Percentiles rank a stretch among this genome's conserved stretches.
phyloP scores from a whole-genome alignment of 768 basidiomycete species.

The Lactifluus rugatus region DNA sequence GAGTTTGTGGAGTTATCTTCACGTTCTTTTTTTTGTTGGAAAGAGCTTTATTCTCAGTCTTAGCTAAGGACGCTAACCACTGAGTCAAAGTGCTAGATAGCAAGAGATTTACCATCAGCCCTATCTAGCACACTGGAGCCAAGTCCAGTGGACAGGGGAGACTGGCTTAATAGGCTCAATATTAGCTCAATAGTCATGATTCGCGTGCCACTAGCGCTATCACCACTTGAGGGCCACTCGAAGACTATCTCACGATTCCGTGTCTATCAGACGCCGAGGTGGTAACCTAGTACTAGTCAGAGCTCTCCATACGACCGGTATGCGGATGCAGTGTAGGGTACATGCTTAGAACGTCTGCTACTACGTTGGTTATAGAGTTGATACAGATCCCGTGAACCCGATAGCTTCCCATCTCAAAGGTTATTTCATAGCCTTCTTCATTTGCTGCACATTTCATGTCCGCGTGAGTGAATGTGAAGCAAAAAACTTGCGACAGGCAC shows the following conservation, averaged over 20 bases:
- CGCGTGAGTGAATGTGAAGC: not conserved
- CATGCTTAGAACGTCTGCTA: not conserved
- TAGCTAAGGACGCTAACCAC: too few relatives aligned
- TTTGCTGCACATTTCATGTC: constrained; percentile 40
- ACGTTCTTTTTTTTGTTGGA: too few relatives aligned
- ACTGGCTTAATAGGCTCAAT: too few relatives aligned
- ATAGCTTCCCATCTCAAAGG: not conserved
- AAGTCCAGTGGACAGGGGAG: too few relatives aligned
- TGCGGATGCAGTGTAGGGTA: constrained; percentile 19
- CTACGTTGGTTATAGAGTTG: constrained; percentile 4
- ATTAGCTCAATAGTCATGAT: too few relatives aligned
- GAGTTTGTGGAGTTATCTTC: too few relatives aligned
- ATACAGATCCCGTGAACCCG: not conserved
- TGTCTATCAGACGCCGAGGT: not conserved
- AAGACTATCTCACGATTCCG: not conserved
- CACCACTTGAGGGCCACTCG: not conserved
- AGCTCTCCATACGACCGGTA: not conserved
- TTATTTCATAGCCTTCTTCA: constrained; percentile 72
- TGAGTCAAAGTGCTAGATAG: too few relatives aligned
- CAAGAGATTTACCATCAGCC: too few relatives aligned
- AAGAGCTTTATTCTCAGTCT: too few relatives aligned
- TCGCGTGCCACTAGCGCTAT: not conserved
- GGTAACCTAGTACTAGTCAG: not conserved
- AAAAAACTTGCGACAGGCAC: constrained; percentile 14
- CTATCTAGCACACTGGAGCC: too few relatives aligned